phyloP scores from a whole-genome alignment of 331 rosid species.

The Saraca asoca region DNA sequence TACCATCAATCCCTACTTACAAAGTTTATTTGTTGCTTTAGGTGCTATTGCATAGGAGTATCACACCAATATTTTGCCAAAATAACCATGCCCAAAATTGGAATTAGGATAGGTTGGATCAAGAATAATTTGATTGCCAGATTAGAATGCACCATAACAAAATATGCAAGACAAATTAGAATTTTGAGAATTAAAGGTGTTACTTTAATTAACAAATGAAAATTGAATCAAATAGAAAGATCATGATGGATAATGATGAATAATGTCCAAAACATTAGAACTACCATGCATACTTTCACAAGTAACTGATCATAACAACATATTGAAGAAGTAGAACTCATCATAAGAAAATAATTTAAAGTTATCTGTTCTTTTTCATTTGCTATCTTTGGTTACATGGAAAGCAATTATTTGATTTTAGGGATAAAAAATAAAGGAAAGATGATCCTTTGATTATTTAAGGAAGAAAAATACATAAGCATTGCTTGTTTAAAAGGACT shows the following conservation, averaged over 20 bases:
- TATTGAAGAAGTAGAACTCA: background rate
- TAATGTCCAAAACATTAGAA: background rate
- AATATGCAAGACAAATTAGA: conserved; percentile 3
- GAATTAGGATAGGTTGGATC: too few species aligned
- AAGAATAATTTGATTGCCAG: too few species aligned
- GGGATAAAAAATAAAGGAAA: background rate
- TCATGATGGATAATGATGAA: background rate
- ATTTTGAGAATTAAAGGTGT: background rate
- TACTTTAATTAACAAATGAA: background rate
- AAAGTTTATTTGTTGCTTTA: conserved; percentile 31
- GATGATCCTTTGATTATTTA: too few species aligned
- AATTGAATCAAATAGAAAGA: background rate
- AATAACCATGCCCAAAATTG: background rate
- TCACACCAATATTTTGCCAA: conserved; percentile 45
- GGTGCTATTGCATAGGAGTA: conserved; percentile 36
- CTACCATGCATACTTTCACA: background rate
- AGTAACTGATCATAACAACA: background rate
- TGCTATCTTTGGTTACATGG: background rate
- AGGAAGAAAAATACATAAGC: too few species aligned
- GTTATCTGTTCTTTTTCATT: background rate
- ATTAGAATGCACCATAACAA: background rate
- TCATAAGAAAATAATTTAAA: too few species aligned
- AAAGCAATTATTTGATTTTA: background rate
- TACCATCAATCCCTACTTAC: conserved; percentile 12
- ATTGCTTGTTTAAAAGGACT: too few species aligned